Evolutionary conservation across 257 asterid genomes (phyloP), one percentile per base, ranked within the genome.

Genomic region (Ajuga chamaepitys): DNA sequence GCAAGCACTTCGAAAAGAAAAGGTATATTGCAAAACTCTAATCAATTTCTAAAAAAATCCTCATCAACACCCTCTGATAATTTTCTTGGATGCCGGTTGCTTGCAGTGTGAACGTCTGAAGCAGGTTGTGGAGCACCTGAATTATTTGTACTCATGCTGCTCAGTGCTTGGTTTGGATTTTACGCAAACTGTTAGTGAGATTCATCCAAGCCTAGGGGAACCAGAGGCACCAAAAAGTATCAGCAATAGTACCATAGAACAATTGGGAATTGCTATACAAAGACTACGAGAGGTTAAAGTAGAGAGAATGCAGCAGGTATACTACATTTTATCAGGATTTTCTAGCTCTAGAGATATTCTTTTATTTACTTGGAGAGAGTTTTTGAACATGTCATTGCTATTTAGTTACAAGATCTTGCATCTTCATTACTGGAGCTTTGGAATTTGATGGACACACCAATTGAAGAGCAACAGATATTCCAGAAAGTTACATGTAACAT

Each of bases 401-500:
- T 38, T 55, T 66, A 94, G 99, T 77, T 94, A 46, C 96, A 86
- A 90, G 96, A 90, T 73, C 91, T 90, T 1, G 96, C 93, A 14
- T 78, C 94, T 42, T 83, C 99, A 24, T 71, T 94, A 78, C 71
- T 94, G 82, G 95, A 94, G 84, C 88, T 90, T 34, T 94, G 99
- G 99, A 90, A 94, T 77, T 87, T 94, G 86, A 88, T 94, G 99
- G 99, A 94, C 80, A 94, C 95, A 12, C 97, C 99, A 51, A 30
- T 73, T 58, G 97, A 90, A 75, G 99, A 90, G 87, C 97, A 90
- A 63, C 92, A 79, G 62, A 66, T 41, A 24, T 88, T 90, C 76
- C 99, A 88, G 76, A 90, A 82, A 63, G 96, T 90, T 70, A 90
- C 97, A 7, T 77, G 95, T 68, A 90, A 83, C 38, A 82, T 94